Conservation (phyloP, 169 alveolate species). For the Sarcocystis neurona region DNA sequence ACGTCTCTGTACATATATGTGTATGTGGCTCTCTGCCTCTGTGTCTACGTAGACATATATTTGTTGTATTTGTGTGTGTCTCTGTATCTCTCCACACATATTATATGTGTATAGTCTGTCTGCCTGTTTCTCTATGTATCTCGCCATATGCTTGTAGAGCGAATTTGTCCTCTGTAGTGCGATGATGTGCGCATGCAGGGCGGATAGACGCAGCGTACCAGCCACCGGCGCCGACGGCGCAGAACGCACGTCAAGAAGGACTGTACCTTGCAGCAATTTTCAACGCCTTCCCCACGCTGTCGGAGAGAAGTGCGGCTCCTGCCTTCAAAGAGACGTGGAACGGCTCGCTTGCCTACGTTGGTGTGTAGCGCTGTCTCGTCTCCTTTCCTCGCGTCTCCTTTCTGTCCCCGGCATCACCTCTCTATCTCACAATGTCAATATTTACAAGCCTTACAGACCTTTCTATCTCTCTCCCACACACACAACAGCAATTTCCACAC, state of each 20-base stretch:
- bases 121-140: too few relatives aligned
- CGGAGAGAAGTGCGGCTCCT: constrained; percentile 65
- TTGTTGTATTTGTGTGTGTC: too few relatives aligned
- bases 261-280: constrained; percentile 66
- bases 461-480: too few relatives aligned
- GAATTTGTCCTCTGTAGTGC: neutral
- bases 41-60: too few relatives aligned
- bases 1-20: too few relatives aligned
- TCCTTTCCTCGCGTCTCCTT: neutral
- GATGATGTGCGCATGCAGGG: constrained; percentile 5
- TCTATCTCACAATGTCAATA: too few relatives aligned
- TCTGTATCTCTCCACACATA: too few relatives aligned
- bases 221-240: constrained; percentile 76
- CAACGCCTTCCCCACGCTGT: constrained; percentile 38
- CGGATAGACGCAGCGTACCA: constrained; percentile 66
- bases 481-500: too few relatives aligned
- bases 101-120: too few relatives aligned
- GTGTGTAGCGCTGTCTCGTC: too few relatives aligned
- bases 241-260: constrained; percentile 73
- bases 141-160: neutral
- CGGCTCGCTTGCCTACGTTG: constrained; percentile 70
- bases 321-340: constrained; percentile 68
- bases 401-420: neutral
- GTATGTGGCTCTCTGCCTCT: too few relatives aligned
- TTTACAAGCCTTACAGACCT: too few relatives aligned